Evolutionary conservation across 805 yeast genomes (phyloP).

Genomic region (Blastobotrys mokoenaii): DNA sequence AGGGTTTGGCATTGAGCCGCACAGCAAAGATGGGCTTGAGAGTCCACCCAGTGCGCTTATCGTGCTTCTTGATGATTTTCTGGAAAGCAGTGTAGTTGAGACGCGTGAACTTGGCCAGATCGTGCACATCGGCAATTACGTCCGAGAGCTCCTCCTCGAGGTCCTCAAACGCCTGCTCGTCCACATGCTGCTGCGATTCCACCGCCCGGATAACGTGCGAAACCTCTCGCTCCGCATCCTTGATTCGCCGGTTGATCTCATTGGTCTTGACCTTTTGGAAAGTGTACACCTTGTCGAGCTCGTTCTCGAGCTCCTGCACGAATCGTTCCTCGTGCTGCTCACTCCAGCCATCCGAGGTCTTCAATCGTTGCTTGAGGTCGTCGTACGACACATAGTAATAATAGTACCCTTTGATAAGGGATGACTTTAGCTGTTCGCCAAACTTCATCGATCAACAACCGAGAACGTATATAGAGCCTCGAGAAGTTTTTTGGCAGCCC

Average conservation of each 20-base stretch:
- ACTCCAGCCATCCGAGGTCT: conserved; percentile 51
- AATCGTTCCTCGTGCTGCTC: conserved; percentile 76
- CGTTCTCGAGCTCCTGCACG: conserved; percentile 63
- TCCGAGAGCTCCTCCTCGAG: conserved; percentile 73
- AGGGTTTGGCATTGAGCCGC: conserved; percentile 86
- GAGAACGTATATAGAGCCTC: background rate
- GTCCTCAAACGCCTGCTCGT: conserved; percentile 62
- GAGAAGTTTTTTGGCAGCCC: too few relatives aligned
- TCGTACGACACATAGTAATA: conserved; percentile 90
- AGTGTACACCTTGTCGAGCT: conserved; percentile 85
- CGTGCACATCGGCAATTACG: conserved; percentile 95
- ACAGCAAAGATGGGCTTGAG: conserved; percentile 90
- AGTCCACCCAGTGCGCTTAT: conserved; percentile 72
- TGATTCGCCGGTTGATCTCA: conserved; percentile 78
- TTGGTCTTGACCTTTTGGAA: conserved; percentile 83
- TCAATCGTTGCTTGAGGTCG: conserved; percentile 71
- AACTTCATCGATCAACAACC: conserved; percentile 61
- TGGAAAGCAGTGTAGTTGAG: conserved; percentile 96
- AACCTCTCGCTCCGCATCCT: conserved; percentile 69
- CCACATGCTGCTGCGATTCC: conserved; percentile 39
- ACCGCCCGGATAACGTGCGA: conserved; percentile 53
- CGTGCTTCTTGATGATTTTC: conserved; percentile 94
- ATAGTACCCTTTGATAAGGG: conserved; percentile 82
- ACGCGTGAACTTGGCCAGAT: conserved; percentile 86
- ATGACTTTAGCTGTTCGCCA: conserved; percentile 85